These are phyloP conservation scores for Backusella tuberculispora DNA, from an alignment of 192 early-diverging fungal species.

Conservation along the genomic window DNA sequence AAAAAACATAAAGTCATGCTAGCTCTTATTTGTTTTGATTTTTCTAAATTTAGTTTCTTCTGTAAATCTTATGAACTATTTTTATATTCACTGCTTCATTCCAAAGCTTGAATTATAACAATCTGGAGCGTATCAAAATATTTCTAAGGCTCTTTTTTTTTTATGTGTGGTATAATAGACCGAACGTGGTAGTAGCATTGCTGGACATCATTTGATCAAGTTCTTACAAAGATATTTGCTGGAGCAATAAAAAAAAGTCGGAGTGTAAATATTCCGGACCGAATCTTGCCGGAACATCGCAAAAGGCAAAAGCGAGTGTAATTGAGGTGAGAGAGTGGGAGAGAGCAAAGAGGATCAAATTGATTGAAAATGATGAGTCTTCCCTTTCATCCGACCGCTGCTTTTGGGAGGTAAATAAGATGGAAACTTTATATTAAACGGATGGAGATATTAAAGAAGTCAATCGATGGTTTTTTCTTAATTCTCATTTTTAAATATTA, in stretches of 20 bases:
- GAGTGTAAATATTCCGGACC: neutral
- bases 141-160: no score
- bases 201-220: no score
- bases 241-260: neutral
- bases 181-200: no score
- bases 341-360: constrained; percentile 14
- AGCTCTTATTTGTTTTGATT: no score
- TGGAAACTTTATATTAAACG: neutral
- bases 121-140: no score
- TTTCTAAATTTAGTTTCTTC: no score
- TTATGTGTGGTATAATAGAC: no score
- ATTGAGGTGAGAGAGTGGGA: neutral
- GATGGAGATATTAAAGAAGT: neutral
- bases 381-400: constrained; percentile 20
- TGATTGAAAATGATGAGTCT: constrained; percentile 6
- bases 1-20: no score
- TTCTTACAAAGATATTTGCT: no score
- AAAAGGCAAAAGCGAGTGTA: neutral
- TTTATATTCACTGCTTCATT: no score
- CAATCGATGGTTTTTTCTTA: neutral
- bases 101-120: no score
- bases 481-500: neutral
- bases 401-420: constrained; percentile 18
- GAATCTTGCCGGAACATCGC: neutral
- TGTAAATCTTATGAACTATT: no score